phyloP scores from a whole-genome alignment of 257 asterid species.

The Petrea volubilis region DNA sequence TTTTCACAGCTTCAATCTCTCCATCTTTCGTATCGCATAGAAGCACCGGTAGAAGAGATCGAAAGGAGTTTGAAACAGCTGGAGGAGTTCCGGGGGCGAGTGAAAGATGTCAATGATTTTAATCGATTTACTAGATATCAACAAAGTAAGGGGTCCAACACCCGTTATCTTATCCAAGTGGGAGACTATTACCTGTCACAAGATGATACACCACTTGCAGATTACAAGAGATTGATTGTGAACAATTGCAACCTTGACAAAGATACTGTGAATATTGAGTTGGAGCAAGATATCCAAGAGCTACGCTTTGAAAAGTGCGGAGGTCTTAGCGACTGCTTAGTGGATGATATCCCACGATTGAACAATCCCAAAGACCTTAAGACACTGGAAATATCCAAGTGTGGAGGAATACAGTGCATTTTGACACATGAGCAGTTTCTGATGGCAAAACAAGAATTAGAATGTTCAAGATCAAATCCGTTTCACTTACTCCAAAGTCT shows the following conservation, averaged over 20 bases:
- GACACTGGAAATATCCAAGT: background rate
- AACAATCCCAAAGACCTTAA: background rate
- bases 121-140: background rate
- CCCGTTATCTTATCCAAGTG: background rate
- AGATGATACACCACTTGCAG: background rate
- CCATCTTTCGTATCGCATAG: background rate
- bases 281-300: too few species aligned
- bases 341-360: background rate
- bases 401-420: background rate
- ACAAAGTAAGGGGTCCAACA: background rate
- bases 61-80: background rate
- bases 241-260: background rate
- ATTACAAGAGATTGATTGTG: background rate
- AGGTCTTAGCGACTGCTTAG: background rate
- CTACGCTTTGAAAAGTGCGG: too few species aligned
- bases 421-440: background rate
- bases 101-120: too few species aligned
- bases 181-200: background rate
- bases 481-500: background rate
- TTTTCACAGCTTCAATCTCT: slow-evolving; percentile 3
- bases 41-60: background rate
- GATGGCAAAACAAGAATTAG: background rate
- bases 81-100: background rate
- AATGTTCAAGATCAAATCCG: too few species aligned
- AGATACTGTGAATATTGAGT: background rate